Evolutionary conservation across 2,329 filamentous ascomycete genomes (phyloP).

Genomic region (Sclerotinia nivalis): DNA sequence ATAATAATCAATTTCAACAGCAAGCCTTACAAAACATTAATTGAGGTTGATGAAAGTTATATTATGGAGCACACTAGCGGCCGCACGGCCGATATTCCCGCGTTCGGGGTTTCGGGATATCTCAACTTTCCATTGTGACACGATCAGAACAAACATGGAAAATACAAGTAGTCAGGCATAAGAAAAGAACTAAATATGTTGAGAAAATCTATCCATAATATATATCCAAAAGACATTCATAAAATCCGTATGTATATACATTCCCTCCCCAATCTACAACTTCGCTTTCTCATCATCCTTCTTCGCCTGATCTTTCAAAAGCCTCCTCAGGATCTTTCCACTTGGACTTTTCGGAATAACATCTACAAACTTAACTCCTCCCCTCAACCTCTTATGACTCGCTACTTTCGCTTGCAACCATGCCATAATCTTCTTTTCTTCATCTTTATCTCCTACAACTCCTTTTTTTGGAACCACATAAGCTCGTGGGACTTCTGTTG

Average conservation of each 20-base stretch:
- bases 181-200: not conserved
- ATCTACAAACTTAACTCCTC: constrained; percentile 65
- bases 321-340: constrained; percentile 53
- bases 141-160: not conserved
- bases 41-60: not conserved
- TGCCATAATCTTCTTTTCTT: constrained; percentile 50
- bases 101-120: not conserved
- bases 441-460: constrained; percentile 35
- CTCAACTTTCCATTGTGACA: not conserved
- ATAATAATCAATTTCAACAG: not conserved
- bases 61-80: not conserved
- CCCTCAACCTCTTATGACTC: constrained; percentile 66
- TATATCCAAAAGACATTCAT: not conserved
- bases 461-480: constrained; percentile 55
- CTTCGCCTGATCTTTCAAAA: constrained; percentile 46
- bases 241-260: not conserved
- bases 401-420: constrained; percentile 62
- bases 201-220: not conserved
- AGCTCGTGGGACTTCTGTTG: constrained; percentile 68
- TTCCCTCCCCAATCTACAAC: constrained; percentile 17
- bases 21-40: not conserved
- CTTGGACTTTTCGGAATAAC: constrained; percentile 67
- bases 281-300: constrained; percentile 29
- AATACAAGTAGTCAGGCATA: not conserved
- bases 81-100: not conserved